Evolutionary conservation across 345 rosid species (phyloP).

Genomic region (Lepidium sativum): DNA sequence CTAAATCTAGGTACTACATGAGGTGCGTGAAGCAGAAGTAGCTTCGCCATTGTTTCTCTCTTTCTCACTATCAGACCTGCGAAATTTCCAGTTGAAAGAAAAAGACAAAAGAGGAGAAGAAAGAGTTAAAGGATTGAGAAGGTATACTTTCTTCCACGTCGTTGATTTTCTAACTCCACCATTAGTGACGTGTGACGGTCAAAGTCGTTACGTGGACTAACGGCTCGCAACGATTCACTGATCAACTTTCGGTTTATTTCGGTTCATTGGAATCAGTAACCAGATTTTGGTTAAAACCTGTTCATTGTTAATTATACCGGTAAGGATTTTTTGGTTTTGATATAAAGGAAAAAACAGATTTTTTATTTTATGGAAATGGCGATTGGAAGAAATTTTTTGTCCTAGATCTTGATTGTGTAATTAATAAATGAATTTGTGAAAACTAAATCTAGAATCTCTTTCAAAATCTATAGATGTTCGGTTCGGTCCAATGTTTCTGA

Average conservation of each 20-base stretch:
- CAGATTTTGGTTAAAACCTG: no score
- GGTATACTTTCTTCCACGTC: conserved; percentile 28
- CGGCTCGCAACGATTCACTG: not conserved
- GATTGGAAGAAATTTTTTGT: no score
- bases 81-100: not conserved
- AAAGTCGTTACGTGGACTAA: conserved; percentile 26
- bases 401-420: no score
- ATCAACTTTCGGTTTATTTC: not conserved
- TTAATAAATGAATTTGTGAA: no score
- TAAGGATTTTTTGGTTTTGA: no score
- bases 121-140: not conserved
- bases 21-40: conserved; percentile 40
- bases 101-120: not conserved
- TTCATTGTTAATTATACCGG: no score
- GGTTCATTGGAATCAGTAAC: not conserved
- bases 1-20: conserved; percentile 32
- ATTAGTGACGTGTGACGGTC: conserved; percentile 25
- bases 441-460: no score
- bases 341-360: no score
- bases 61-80: not conserved
- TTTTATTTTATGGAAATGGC: no score
- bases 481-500: not conserved
- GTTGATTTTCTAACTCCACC: conserved; percentile 5
- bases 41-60: conserved; percentile 45
- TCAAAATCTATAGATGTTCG: not conserved